Base-by-base conservation (phyloP, 768 basidiomycete species). In the Russula foetens region DNA sequence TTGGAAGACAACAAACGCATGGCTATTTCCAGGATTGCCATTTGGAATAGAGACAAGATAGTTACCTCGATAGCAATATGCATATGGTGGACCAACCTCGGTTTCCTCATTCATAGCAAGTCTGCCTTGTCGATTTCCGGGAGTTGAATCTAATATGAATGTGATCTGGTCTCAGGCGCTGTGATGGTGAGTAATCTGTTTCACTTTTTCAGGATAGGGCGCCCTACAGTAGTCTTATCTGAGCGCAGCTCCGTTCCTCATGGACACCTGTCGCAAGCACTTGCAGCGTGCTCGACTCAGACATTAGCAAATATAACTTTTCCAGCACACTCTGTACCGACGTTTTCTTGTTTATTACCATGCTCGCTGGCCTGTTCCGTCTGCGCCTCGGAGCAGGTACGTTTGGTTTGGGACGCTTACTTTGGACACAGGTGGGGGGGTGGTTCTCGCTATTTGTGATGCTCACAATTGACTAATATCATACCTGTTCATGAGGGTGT, bases 371-470 rank as follows among this genome's bases (percentile, higher is more conserved):
- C n/a, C n/a, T n/a, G 28, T 17, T 44, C 19, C 53, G 41, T 14
- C 6, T n/a, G 19, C 41, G 53, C 28, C 1, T 8, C 8, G 28
- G 7, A 15, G 1, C 3, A 17, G 26, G 47, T 19, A 17, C 3
- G 17, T n/a, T 43, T 45, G 33, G 33, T 26, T 21, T 60, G 21
- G 48, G 26, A 9, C 52, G 31, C 24, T 15, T 54, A 23, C 41
- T 60, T n/a, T 49, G 44, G 43, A 54, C 33, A 24, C 61, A 52
- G 56, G 61, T 57, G 29, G 24, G 28, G 14, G 29, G 6, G 12
- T 44, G 5, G n/a, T 48, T 26, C 14, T 5, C 9, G 35, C 35
- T 48, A 24, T 7, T 7, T 17, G 23, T 41, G n/a, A 7, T 49
- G 6, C 17, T 17, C 26, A 8, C 7, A 29, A 24, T 21, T 29